Base-by-base conservation (phyloP, 202 grass and related monocot species). In the Saccharum hybrid region DNA sequence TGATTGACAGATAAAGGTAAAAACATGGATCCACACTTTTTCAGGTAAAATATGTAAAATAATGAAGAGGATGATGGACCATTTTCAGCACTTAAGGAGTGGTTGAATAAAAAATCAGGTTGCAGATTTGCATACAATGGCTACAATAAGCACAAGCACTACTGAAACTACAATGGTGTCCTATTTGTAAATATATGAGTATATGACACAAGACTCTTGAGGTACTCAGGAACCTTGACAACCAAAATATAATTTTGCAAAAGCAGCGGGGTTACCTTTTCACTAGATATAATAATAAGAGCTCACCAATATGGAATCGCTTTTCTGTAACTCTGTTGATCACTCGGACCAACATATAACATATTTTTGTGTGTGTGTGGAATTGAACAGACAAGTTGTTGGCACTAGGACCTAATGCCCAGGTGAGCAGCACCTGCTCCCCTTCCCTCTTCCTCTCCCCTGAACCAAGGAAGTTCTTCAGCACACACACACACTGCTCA, bases 171-270 rank as follows among this genome's bases (percentile, higher is more conserved):
- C 19, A 22, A 21, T 10, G 54, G 54, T 21, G 28, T 9, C 37
- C 39, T 80, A 45, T 60, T 59, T 36, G 23, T 15, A 82, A 56
- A 69, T 74, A 66, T 65, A 75, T 31, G 19, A 41, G 18, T 75
- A 66, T 66, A 75, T 31, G n/a, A 41, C 26, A 68, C 31, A 85
- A 56, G 3, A 36, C 42, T 38, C 41, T 22, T 59, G 19, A 59
- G 54, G 11, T 30, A 11, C 22, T 66, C 48, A 42, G 48, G 18
- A 59, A 16, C 33, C 28, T 59, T n/a, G 5, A 75, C 33, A 49
- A 36, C 4, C 31, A 72, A 31, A 15, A 1, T 39, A n/a, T 38
- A 71, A n/a, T 71, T 71, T 79, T 34, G 4, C 52, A 63, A 72
- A 63, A 33, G 22, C 23, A 10, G 36, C 0, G 16, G 2, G 10